A percentile compares a stretch with the other conserved stretches of the same genome.
These are phyloP conservation scores for Aspergillus sp. DNA, from an alignment of 2,329 filamentous ascomycete species.

Conservation along the genomic window DNA sequence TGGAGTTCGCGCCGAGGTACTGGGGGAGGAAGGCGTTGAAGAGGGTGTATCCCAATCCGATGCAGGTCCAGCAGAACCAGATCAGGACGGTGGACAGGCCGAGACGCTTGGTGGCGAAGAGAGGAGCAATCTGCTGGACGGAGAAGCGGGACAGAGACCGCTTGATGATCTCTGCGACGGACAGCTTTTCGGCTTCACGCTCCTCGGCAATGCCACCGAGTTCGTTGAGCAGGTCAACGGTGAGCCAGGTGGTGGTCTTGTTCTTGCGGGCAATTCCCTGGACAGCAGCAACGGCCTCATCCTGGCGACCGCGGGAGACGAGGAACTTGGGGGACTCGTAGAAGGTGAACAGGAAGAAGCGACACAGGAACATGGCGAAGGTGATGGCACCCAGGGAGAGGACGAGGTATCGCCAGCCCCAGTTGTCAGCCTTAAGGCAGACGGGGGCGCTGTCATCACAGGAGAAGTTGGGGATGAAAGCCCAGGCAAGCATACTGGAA, in stretches of 20 bases:
- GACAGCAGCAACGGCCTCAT: slow-evolving; percentile 76
- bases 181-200: slow-evolving; percentile 38
- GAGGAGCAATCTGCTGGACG: slow-evolving; percentile 62
- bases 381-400: slow-evolving; percentile 70
- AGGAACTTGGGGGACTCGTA: slow-evolving; percentile 86
- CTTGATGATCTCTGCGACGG: slow-evolving; percentile 52
- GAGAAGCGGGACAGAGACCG: slow-evolving; percentile 67
- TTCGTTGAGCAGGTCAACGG: slow-evolving; percentile 62
- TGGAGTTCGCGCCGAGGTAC: slow-evolving; percentile 59
- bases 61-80: slow-evolving; percentile 73
- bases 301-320: slow-evolving; percentile 71
- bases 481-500: slow-evolving; percentile 64
- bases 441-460: slow-evolving; percentile 51
- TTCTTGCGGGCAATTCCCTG: slow-evolving; percentile 76
- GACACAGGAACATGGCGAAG: slow-evolving; percentile 72
- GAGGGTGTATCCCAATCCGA: slow-evolving; percentile 83
- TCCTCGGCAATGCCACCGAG: slow-evolving; percentile 52
- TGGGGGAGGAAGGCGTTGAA: slow-evolving; percentile 92
- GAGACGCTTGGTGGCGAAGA: slow-evolving; percentile 54
- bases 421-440: no score
- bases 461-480: slow-evolving; percentile 68
- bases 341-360: slow-evolving; percentile 74
- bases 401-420: slow-evolving; percentile 75
- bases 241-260: slow-evolving; percentile 69
- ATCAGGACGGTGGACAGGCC: slow-evolving; percentile 54